Conservation (phyloP, 306 rosid genomes). For the Citrullus colocynthis region DNA sequence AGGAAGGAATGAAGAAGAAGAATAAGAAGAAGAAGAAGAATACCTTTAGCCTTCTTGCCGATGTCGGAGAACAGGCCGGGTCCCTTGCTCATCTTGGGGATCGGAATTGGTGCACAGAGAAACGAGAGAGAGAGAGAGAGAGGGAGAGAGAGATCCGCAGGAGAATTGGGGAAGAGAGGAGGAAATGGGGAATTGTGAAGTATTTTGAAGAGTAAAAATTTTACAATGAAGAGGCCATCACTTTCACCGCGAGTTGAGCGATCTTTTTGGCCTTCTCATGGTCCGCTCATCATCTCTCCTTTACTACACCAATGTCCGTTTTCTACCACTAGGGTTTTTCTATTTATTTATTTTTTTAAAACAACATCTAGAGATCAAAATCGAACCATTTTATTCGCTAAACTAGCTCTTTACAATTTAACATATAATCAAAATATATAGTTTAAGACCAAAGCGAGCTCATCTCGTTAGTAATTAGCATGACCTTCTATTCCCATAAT, state of each 20-base stretch:
- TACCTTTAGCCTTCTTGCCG: conserved; percentile 87
- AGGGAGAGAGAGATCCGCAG: conserved; percentile 2
- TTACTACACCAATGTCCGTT: neutral
- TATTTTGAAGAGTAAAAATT: neutral
- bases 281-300: conserved; percentile 4
- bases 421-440: too few species aligned
- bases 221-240: neutral
- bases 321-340: neutral
- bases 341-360: too few species aligned
- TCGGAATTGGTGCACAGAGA: conserved; percentile 2
- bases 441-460: too few species aligned
- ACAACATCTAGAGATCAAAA: too few species aligned
- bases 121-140: neutral
- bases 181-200: neutral
- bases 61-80: conserved; percentile 77
- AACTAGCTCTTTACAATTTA: too few species aligned
- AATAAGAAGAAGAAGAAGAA: too few species aligned
- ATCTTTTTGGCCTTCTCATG: neutral
- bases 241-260: neutral
- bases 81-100: conserved; percentile 69
- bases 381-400: too few species aligned
- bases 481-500: too few species aligned
- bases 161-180: neutral
- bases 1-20: neutral
- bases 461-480: too few species aligned